Evolutionary conservation across 768 basidiomycete genomes (phyloP).

Genomic region (Suillus cothurnatus): DNA sequence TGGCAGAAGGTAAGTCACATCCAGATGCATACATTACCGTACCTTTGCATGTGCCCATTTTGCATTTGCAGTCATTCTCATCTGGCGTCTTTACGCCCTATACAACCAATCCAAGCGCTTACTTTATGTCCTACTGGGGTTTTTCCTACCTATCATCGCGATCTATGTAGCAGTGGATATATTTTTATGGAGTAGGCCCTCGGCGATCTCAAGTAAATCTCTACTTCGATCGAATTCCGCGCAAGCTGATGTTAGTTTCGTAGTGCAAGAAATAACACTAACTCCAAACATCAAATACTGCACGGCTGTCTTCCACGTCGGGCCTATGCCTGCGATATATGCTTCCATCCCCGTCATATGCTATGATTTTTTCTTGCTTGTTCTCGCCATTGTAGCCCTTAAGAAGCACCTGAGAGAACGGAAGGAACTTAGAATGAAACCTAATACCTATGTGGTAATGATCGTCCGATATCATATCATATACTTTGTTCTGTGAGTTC

Average conservation of each 20-base stretch:
- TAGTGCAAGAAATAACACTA: neutral
- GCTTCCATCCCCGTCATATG: neutral
- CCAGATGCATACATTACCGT: neutral
- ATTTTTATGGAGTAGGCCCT: neutral
- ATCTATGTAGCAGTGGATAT: neutral
- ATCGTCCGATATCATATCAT: neutral
- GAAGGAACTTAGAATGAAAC: neutral
- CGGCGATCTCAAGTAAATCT: neutral
- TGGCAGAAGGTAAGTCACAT: neutral
- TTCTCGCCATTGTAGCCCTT: neutral
- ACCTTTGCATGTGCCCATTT: neutral
- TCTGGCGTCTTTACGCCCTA: conserved; percentile 3
- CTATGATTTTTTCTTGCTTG: neutral
- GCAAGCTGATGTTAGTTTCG: neutral
- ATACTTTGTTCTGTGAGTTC: neutral
- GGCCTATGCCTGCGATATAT: neutral
- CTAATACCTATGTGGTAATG: neutral
- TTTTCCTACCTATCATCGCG: neutral
- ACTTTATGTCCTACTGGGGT: neutral
- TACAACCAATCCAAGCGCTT: neutral
- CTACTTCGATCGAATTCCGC: neutral
- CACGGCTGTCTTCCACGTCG: neutral
- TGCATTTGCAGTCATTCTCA: neutral
- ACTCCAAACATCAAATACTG: neutral
- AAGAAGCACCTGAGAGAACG: neutral